phyloP scores from a whole-genome alignment of 2,329 filamentous ascomycete genomes.

The Biscogniauxia marginata region DNA sequence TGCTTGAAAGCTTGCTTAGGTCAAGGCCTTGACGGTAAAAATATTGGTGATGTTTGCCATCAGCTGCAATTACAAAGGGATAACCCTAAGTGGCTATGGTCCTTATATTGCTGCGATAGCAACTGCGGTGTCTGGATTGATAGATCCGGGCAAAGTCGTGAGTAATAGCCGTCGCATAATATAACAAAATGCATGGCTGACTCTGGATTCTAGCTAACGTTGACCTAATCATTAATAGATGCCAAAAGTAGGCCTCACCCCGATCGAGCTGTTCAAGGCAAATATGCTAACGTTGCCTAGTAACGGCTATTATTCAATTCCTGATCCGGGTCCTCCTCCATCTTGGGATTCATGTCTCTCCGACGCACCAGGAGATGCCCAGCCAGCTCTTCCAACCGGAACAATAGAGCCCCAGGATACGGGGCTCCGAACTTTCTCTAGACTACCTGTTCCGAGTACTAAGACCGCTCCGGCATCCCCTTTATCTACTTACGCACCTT shows the following conservation, averaged over 20 bases:
- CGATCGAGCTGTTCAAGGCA: background rate
- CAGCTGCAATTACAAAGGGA: conserved; percentile 19
- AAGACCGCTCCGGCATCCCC: background rate
- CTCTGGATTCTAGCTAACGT: conserved; percentile 43
- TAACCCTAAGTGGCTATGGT: conserved; percentile 37
- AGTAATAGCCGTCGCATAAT: conserved; percentile 25
- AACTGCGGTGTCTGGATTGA: conserved; percentile 47
- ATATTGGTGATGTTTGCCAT: conserved; percentile 23
- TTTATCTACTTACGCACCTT: background rate
- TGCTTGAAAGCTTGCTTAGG: conserved; percentile 26
- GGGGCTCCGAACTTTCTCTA: background rate
- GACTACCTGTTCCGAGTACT: background rate
- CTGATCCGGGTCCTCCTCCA: conserved; percentile 25
- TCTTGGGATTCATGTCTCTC: background rate
- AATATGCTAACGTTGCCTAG: conserved; percentile 21
- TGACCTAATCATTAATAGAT: conserved; percentile 50
- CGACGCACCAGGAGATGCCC: background rate
- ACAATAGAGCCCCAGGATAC: background rate
- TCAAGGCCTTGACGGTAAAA: conserved; percentile 16
- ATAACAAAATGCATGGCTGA: conserved; percentile 7
- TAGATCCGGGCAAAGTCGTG: conserved; percentile 42
- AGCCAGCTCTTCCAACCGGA: background rate
- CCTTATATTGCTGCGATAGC: conserved; percentile 52
- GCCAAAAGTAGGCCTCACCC: conserved; percentile 43
- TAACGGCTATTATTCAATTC: conserved; percentile 26